Evolutionary conservation across 768 basidiomycete species (phyloP).

Genomic region (Leccinum subgranulosum): DNA sequence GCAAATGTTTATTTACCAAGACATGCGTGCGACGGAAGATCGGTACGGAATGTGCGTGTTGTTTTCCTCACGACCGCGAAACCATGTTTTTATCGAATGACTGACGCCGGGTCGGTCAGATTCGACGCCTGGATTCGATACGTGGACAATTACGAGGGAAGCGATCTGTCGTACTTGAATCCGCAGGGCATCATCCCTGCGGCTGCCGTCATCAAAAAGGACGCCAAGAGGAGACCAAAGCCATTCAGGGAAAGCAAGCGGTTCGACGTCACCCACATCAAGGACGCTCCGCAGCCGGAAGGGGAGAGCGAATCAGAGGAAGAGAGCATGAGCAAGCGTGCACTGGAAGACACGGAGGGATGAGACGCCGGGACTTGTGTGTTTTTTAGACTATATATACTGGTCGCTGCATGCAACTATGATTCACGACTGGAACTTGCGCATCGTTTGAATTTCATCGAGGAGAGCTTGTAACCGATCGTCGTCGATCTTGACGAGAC

Average conservation of each 20-base stretch:
- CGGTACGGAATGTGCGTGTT: conserved; percentile 67
- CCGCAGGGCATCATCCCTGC: conserved; percentile 73
- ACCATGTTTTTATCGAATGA: not conserved
- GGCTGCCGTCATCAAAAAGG: conserved; percentile 61
- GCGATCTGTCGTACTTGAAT: conserved; percentile 78
- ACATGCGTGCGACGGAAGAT: conserved; percentile 84
- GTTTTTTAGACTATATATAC: not conserved
- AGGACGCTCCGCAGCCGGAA: conserved; percentile 26
- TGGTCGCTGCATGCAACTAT: conserved; percentile 5
- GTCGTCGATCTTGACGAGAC: conserved; percentile 86
- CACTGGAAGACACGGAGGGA: conserved; percentile 54
- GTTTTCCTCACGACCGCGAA: not conserved
- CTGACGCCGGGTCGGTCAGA: conserved; percentile 34
- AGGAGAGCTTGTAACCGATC: conserved; percentile 78
- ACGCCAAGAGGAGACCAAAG: conserved; percentile 46
- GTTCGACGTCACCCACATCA: conserved; percentile 57
- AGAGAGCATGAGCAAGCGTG: conserved; percentile 39
- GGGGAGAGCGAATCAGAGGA: conserved; percentile 45
- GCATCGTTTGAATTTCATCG: conserved; percentile 86
- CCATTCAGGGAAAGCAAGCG: conserved; percentile 67
- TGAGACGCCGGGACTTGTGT: not conserved
- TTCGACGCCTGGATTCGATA: conserved; percentile 84
- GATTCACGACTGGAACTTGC: conserved; percentile 78
- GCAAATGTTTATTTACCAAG: conserved; percentile 77
- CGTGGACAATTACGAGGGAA: conserved; percentile 72